Base-by-base conservation (phyloP, 139 green algal genomes). In the Volvox reticuliferus region DNA sequence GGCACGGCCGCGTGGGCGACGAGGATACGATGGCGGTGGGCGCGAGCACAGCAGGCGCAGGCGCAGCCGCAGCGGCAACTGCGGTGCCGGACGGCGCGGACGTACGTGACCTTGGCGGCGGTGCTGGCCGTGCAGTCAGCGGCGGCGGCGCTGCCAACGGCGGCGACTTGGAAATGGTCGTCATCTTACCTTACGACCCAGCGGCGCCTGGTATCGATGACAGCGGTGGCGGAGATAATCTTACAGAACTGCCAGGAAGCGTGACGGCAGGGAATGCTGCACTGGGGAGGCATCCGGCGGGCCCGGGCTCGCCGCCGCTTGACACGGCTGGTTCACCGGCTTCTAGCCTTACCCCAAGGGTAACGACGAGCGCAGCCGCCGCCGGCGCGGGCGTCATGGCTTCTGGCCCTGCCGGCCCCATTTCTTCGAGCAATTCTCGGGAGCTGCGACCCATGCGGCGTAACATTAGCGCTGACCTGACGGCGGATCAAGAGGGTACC, bases 401-500 rank as follows among this genome's bases (percentile, higher is more conserved):
- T 36, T 30, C 17, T 36, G 76, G 26, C 71, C 76, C 16, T 55
- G 33, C 21, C 33, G 76, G 78, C 18, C 26, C 30, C 36, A 1
- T 68, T 44, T 84, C 36, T 44, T 20, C 36, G 21, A 82, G 32
- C 14, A 9, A 67, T 17, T 68, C 36, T 44, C 20, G 36, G 35
- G 83, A 89, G 67, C 83, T 89, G 24, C 83, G 83, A 3, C 83
- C 83, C 68, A 89, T 80, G 83, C 83, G 83, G 28, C 67, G 83
- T 9, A 80, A 89, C 24, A 63, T 89, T 5, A 89, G 83, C 68
- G 20, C 71, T 24, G 83, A 89, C 33, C 65, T 89, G 36, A 35
- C 63, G 32, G 22, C 30, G 18, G 63, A 88, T 13, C 63, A 36
- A 14, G 63, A 88, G 33, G 82, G 82, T 3, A 89, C 67, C 67